Percentiles rank a stretch among this genome's conserved stretches.
phyloP scores from a whole-genome alignment of 768 basidiomycete genomes.

The Cyathus striatus region DNA sequence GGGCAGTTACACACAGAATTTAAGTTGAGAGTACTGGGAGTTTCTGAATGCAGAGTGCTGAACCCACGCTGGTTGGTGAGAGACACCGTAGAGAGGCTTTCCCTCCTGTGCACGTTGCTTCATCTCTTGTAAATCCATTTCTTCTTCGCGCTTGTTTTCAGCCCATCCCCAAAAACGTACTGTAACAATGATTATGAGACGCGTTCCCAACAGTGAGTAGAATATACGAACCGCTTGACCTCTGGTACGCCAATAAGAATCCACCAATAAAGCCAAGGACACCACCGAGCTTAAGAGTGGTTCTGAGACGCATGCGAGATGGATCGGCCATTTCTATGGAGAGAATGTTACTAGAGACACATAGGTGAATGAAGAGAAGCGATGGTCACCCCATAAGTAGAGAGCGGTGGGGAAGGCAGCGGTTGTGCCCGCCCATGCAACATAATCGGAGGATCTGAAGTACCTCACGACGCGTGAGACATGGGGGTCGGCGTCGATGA shows the following conservation, averaged over 20 bases:
- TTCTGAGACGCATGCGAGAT: conserved; percentile 28
- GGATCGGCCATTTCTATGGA: conserved; percentile 46
- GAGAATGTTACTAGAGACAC: too few species aligned
- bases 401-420: conserved; percentile 78
- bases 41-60: conserved; percentile 85
- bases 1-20: conserved; percentile 62
- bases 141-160: conserved; percentile 82
- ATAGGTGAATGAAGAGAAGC: conserved; percentile 6
- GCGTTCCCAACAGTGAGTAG: background rate
- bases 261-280: conserved; percentile 85
- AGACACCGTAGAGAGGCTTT: conserved; percentile 82
- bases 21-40: conserved; percentile 90
- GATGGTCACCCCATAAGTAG: conserved; percentile 71
- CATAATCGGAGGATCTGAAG: conserved; percentile 86
- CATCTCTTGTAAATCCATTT: conserved; percentile 74
- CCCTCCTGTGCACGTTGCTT: conserved; percentile 70
- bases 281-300: conserved; percentile 49
- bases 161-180: conserved; percentile 96
- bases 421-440: conserved; percentile 74
- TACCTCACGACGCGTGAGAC: conserved; percentile 82
- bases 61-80: conserved; percentile 78
- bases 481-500: conserved; percentile 94
- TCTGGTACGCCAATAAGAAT: conserved; percentile 90
- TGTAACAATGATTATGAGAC: conserved; percentile 20
- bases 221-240: conserved; percentile 69